Evolutionary conservation across 148 eudicot species (phyloP), one percentile per base, ranked within the genome.

Genomic region (Nyssa sinensis): DNA sequence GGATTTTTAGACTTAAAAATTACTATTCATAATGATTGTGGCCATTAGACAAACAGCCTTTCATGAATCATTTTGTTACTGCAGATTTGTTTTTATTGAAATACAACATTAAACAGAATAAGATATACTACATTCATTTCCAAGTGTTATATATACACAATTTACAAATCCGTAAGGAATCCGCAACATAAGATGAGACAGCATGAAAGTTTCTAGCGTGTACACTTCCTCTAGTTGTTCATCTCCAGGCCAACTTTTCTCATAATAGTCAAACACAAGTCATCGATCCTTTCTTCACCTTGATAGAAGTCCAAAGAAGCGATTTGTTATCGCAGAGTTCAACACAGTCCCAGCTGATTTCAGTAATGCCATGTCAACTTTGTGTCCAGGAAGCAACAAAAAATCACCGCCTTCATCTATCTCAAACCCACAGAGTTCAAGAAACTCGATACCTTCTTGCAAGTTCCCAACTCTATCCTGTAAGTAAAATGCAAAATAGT

Each of bases 361-460:
- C 67, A 94, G 67, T 31, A 74, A 64, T 24, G 47, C 83, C 78
- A 67, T 51, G 79, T 91, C 89, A 62, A 91, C 80, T 73, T 83
- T 94, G 30, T 87, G 87, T 33, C 84, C 76, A 7, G 88, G 85
- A 33, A 94, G 85, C 58, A 81, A 74, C 77, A 94, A 70, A 78
- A 90, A 90, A 62, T 86, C 79, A 39, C 80, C 88, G 24, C 61
- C 80, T 13, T 81, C 83, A 4, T 53, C 79, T 81, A 49, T 87
- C 79, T 94, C 88, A 78, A 94, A 94, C 64, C 98, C 98, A 68
- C 98, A 91, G 2, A 90, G 86, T 73, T 94, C 95, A 55, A 94
- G 95, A 84, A 91, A 91, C 74, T 79, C 70, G 34, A 85, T 35
- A 21, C 87, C 93, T 79, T 85, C 92, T 62, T 77, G 75, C 69